Conservation (phyloP, 208 protist species). For the Trypanosoma mega region DNA sequence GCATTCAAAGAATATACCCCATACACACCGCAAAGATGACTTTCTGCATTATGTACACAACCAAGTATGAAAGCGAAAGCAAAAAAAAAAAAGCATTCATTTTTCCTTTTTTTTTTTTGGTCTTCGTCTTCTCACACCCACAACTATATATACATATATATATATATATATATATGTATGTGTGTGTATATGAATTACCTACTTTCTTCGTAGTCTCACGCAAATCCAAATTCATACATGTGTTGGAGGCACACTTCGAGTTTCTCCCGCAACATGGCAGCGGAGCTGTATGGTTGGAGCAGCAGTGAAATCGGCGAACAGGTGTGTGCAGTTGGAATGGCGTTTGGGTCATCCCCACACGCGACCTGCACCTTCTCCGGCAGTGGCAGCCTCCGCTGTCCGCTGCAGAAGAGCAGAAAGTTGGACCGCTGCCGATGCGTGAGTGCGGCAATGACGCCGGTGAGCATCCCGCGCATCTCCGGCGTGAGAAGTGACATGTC, state of each 20-base stretch:
- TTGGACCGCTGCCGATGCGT: conserved; percentile 51
- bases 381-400: conserved; percentile 78
- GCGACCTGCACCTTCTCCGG: conserved; percentile 78
- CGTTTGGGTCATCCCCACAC: conserved; percentile 72
- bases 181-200: no score
- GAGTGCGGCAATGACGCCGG: conserved; percentile 55
- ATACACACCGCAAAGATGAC: no score
- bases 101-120: conserved; percentile 1
- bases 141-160: conserved; percentile 1
- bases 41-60: no score
- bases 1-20: no score
- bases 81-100: background rate
- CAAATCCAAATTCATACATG: conserved; percentile 80
- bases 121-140: conserved; percentile 1
- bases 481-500: conserved; percentile 53
- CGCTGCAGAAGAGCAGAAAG: conserved; percentile 87
- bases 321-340: conserved; percentile 84
- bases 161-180: no score
- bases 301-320: conserved; percentile 86
- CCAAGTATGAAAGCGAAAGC: no score
- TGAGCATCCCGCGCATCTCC: conserved; percentile 49
- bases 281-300: conserved; percentile 71
- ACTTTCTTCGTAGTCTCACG: conserved; percentile 23
- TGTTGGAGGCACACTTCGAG: conserved; percentile 67
- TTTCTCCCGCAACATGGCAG: conserved; percentile 48